Evolutionary conservation across 1,284 basidiomycete species (phyloP), one percentile per base, ranked within the genome.

Genomic region (Jaminaea rosea): DNA sequence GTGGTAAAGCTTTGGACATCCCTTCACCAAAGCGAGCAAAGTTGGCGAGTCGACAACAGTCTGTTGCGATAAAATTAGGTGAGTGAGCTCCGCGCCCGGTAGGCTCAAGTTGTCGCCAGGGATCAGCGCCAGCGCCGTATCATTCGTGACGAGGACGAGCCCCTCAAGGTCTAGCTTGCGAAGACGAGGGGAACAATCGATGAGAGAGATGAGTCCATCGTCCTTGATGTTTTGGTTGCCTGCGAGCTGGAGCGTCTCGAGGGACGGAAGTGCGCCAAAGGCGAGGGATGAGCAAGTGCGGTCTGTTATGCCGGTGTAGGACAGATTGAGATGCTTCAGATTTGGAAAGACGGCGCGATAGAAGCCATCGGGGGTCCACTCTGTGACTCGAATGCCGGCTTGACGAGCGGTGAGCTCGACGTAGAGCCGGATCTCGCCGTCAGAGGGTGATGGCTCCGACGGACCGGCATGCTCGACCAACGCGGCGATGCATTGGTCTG

Each of bases 141-240:
- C 76, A 73, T 94, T 88, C 1, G 81, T 84, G 47, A 93, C 82
- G 23, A 84, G 81, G 13, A 75, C 76, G 2, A 87, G 87, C 56
- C 87, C 85, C 70, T 94, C 92, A 27, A 96, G 76, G 69, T 96
- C 92, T 39, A 96, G 75, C 48, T 81, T 82, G 47, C 82, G 78
- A 46, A 96, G 82, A 52, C 78, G 71, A 0, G 86, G 85, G 5
- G 83, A 84, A 9, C 84, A 86, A 41, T 76, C 74, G 31, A 94
- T 75, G 17, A 94, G 78, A 39, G 79, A 79, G n/a, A 87, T 76
- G 8, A 94, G 74, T 2, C 87, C 86, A 2, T 80, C 80, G 55
- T 87, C 83, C 55, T 79, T 80, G 54, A 89, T 29, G 29, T 56
- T 13, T 19, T 29, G 50, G 13, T 88, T 82, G 6, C 84, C 83